phyloP scores from a whole-genome alignment of 176 grass and related monocot genomes.

The Leersia perrieri region DNA sequence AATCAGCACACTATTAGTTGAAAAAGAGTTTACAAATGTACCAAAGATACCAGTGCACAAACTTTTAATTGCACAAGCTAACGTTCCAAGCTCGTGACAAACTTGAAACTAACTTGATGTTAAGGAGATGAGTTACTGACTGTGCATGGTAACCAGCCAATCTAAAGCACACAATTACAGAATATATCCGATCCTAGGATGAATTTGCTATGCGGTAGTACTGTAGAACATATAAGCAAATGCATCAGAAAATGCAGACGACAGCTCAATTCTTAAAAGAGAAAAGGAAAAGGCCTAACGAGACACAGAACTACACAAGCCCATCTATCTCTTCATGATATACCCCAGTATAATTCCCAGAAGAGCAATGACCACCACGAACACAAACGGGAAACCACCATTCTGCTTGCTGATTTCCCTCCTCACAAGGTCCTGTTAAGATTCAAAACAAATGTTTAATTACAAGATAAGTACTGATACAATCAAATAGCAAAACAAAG shows the following conservation, averaged over 20 bases:
- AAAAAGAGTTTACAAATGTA: not conserved
- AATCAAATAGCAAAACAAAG: not conserved
- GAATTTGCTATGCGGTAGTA: conserved; percentile 11
- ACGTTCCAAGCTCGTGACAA: not conserved
- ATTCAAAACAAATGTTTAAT: conserved; percentile 16
- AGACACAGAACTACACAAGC: not conserved
- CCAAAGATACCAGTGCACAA: not conserved
- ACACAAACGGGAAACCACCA: conserved; percentile 56
- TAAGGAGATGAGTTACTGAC: not conserved
- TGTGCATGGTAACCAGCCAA: not conserved
- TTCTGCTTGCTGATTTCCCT: conserved; percentile 67
- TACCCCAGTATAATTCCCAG: conserved; percentile 76
- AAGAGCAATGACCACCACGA: conserved; percentile 58
- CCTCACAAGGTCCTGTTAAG: conserved; percentile 57
- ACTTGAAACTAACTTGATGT: conserved; percentile 8
- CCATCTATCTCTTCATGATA: conserved; percentile 57
- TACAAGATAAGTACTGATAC: not conserved
- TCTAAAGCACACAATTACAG: conserved; percentile 23
- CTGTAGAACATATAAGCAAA: conserved; percentile 21
- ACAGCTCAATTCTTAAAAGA: not conserved
- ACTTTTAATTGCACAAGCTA: conserved; percentile 15
- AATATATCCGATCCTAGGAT: conserved; percentile 29
- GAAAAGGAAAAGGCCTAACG: not conserved
- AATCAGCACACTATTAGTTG: not conserved
- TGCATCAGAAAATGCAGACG: conserved; percentile 23